Conservation (phyloP, 371 early-diverging fungal species). For the Apophysomyces ossiformis region DNA sequence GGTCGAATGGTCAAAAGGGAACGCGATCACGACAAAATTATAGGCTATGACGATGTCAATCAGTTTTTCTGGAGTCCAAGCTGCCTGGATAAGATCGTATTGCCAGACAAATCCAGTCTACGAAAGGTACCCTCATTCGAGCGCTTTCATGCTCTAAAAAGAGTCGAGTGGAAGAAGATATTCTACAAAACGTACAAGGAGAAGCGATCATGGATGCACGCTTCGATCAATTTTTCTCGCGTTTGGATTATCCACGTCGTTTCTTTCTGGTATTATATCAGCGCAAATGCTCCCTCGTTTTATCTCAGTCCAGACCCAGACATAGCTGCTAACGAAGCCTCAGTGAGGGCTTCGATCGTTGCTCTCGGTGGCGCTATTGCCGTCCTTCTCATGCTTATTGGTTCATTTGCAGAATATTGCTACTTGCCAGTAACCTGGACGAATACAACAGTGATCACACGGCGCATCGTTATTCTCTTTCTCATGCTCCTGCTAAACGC, state of each 20-base stretch:
- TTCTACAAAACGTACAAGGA: constrained; percentile 90
- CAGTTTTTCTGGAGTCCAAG: constrained; percentile 86
- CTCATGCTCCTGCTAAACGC: constrained; percentile 67
- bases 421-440: constrained; percentile 71
- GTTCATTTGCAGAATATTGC: constrained; percentile 71
- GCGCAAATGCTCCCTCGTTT: constrained; percentile 73
- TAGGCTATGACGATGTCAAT: constrained; percentile 92
- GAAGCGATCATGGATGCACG: constrained; percentile 83
- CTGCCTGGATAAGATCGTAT: constrained; percentile 62
- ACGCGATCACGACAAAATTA: constrained; percentile 77
- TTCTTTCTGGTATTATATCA: constrained; percentile 84
- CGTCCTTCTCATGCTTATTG: constrained; percentile 67
- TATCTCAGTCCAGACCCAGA: constrained; percentile 55
- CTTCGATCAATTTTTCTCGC: constrained; percentile 85
- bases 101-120: constrained; percentile 60
- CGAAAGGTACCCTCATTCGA: constrained; percentile 67
- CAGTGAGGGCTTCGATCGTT: constrained; percentile 71
- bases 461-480: constrained; percentile 65
- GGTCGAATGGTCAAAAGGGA: constrained; percentile 79
- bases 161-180: constrained; percentile 74
- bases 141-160: constrained; percentile 66
- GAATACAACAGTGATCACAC: constrained; percentile 61
- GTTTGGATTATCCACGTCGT: constrained; percentile 89
- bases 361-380: constrained; percentile 80
- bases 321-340: constrained; percentile 43